Base-by-base conservation (phyloP, 306 rosid species). In the Begonia peltatifolia region DNA sequence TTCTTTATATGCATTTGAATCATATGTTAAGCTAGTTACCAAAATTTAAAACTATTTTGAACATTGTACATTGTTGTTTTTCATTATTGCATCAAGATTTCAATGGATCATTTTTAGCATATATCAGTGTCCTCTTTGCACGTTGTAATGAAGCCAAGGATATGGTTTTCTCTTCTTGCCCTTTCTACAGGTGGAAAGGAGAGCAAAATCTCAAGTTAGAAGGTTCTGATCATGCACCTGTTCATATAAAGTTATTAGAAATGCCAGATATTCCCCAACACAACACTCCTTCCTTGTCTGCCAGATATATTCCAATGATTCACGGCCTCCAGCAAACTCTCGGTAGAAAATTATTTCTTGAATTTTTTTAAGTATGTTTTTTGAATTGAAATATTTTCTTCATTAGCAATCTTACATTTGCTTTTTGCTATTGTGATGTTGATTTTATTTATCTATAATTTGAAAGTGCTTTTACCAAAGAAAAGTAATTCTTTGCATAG, bases 211-310 rank as follows among this genome's bases (percentile, higher is more conserved):
- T 69, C 61, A 90, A 83, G 64, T 76, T 87, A 43, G 94, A 90
- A 80, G 95, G 95, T 54, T 90, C 97, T 38, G 95, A 90, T 71
- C 97, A 90, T 73, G 97, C 97, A 64, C 95, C 97, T 4, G 92
- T 90, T 74, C 78, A 50, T 67, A 38, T 74, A 51, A 71, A 68
- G 55, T 77, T 90, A 17, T 52, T 61, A 52, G 94, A 79, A 74
- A 69, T 86, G 54, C 94, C 87, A 18, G 74, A 69, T 23, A 68
- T 68, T 57, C 56, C 74, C 57, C 73, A 63, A 55, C 97, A 90
- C 64, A 85, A 71, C 63, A 83, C 94, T 50, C 86, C 95, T 18
- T 58, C 82, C 54, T 75, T 83, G 41, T 90, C 95, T 80, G 74
- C 92, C 64, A 78, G 94, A 80, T 85, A 83, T 61, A 76, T 68